phyloP scores from a whole-genome alignment of 2,329 filamentous ascomycete species.

The Exophiala aquamarina region DNA sequence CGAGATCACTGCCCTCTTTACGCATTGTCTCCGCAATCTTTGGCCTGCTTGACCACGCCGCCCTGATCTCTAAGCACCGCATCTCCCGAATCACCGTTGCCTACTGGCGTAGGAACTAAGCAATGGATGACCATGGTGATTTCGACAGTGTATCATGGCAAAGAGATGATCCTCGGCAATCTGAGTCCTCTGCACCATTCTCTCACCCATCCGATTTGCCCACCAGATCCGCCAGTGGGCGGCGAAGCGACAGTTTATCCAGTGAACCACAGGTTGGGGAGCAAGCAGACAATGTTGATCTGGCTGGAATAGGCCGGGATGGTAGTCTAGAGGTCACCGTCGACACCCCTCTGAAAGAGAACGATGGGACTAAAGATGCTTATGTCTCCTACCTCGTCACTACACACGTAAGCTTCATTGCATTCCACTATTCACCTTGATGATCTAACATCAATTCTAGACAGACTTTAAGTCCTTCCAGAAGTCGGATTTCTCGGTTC shows the following conservation, averaged over 20 bases:
- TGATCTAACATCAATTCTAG: constrained; percentile 45
- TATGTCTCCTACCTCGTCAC: constrained; percentile 96
- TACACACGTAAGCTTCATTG: constrained; percentile 65
- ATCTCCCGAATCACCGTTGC: not conserved
- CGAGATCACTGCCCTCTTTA: too few species aligned
- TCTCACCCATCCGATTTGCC: constrained; percentile 18
- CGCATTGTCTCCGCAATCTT: too few species aligned
- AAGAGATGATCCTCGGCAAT: constrained; percentile 56
- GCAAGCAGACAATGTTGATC: constrained; percentile 56
- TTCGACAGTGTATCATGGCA: constrained; percentile 82
- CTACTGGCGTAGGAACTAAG: constrained; percentile 7
- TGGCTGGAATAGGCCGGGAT: constrained; percentile 63
- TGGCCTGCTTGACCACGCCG: not conserved
- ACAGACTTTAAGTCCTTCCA: constrained; percentile 94
- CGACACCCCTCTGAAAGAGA: constrained; percentile 84
- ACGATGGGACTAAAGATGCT: constrained; percentile 92
- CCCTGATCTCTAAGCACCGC: not conserved
- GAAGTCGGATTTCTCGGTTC: constrained; percentile 73
- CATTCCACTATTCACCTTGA: constrained; percentile 1
- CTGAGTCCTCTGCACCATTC: constrained; percentile 37
- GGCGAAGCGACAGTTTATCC: constrained; percentile 48
- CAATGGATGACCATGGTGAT: constrained; percentile 60
- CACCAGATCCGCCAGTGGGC: constrained; percentile 38
- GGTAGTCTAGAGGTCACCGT: constrained; percentile 84
- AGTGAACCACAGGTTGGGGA: constrained; percentile 49